Conservation (phyloP, 768 basidiomycete genomes). For the Gelatoporia subvermispora region DNA sequence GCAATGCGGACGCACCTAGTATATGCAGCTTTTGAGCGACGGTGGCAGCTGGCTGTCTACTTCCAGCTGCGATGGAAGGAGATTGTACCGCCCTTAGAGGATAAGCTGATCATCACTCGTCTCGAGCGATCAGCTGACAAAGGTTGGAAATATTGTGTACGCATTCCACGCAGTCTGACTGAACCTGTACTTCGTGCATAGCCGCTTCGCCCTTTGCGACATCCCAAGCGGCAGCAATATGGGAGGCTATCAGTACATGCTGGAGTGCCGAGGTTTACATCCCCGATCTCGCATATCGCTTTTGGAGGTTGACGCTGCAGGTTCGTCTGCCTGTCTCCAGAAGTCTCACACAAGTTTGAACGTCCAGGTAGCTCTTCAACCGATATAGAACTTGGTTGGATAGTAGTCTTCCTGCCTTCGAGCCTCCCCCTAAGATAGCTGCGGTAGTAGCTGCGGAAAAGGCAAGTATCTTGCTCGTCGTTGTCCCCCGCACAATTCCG, state of each 20-base stretch:
- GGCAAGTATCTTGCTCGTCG: slow-evolving; percentile 14
- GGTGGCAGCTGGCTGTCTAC: slow-evolving; percentile 96
- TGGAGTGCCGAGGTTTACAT: slow-evolving; percentile 89
- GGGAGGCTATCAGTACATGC: slow-evolving; percentile 69
- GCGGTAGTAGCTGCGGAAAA: slow-evolving; percentile 31
- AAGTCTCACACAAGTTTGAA: background rate
- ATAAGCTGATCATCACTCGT: slow-evolving; percentile 41
- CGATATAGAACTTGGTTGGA: slow-evolving; percentile 81
- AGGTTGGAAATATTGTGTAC: slow-evolving; percentile 29
- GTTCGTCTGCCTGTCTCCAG: slow-evolving; percentile 33
- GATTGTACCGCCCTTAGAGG: slow-evolving; percentile 75
- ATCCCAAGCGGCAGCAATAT: slow-evolving; percentile 61
- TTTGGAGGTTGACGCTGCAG: slow-evolving; percentile 92
- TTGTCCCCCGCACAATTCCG: background rate
- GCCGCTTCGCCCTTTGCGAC: slow-evolving; percentile 42
- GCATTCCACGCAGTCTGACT: background rate
- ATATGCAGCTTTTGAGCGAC: slow-evolving; percentile 67
- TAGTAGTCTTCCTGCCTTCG: slow-evolving; percentile 40
- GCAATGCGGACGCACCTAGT: slow-evolving; percentile 69
- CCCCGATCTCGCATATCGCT: slow-evolving; percentile 73
- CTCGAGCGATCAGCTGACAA: slow-evolving; percentile 37
- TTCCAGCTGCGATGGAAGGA: slow-evolving; percentile 98
- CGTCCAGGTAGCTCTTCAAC: slow-evolving; percentile 58
- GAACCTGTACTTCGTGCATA: background rate
- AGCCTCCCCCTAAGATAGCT: slow-evolving; percentile 31